Evolutionary conservation across 2,329 filamentous ascomycete species (phyloP).

Genomic region (Colletotrichum sp.): DNA sequence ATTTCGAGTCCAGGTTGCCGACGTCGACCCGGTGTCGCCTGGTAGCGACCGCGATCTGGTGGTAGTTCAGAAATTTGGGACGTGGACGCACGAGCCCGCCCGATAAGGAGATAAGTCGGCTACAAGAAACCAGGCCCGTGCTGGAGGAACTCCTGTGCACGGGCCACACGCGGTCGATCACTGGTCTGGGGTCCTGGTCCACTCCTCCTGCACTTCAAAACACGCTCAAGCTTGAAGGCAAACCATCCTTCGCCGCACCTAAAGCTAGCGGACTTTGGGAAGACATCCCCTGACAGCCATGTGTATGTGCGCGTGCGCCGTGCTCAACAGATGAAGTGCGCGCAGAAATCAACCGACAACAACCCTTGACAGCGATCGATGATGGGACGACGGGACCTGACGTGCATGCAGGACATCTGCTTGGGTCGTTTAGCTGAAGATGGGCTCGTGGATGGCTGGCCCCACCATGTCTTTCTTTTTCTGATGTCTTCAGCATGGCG

Average conservation of each 20-base stretch:
- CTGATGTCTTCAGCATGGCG: background rate
- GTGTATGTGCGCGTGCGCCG: background rate
- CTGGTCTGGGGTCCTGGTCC: background rate
- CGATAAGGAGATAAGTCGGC: slow-evolving; percentile 14
- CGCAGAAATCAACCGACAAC: background rate
- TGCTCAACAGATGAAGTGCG: background rate
- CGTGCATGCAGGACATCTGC: background rate
- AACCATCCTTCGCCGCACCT: background rate
- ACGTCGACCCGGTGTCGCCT: background rate
- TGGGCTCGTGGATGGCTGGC: background rate
- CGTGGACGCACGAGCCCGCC: slow-evolving; percentile 4
- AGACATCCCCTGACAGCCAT: background rate
- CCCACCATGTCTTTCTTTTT: background rate
- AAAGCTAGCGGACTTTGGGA: background rate
- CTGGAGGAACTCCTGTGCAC: background rate
- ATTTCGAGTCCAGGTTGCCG: background rate
- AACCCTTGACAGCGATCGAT: background rate
- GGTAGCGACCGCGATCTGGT: background rate
- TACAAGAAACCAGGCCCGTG: slow-evolving; percentile 7
- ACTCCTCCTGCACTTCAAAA: background rate
- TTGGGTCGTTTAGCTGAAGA: background rate
- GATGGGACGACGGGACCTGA: background rate
- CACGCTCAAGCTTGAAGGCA: background rate
- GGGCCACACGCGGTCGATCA: slow-evolving; percentile 6
- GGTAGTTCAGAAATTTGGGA: slow-evolving; percentile 11